Base-by-base conservation (phyloP, 169 alveolate genomes). In the Cryptosporidium canis region DNA sequence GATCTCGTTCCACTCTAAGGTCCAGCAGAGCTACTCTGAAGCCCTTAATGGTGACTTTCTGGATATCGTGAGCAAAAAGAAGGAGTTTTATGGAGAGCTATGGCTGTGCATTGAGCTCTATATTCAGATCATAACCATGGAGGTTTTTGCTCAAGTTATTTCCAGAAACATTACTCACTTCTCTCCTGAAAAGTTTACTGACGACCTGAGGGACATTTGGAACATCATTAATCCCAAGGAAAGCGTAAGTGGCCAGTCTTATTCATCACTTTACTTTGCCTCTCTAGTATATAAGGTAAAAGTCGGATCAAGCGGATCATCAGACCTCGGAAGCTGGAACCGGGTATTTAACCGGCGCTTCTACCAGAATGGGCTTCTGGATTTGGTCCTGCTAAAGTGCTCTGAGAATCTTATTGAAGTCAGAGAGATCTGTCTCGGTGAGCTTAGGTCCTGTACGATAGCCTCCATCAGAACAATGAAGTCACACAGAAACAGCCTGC, bases 341-440 rank as follows among this genome's bases (percentile, higher is more conserved):
- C 0, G 45, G 47, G 18, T 1, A 21, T 61, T 77, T 53, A 77
- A 77, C 47, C n/a, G 9, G 18, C 9, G 27, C 61, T 43, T 31
- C 29, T 77, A n/a, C 35, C 41, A 21, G 4, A 41, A 4, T 58
- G 87, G 87, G 3, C 2, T 77, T 14, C 11, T 58, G 11, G 58
- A 77, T 63, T 16, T 18, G 27, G 21, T 77, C 27, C 44, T 77
- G 9, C 45, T 56, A 21, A 61, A 39, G 24, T 24, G 65, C 31
- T 27, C 87, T 35, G 47, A 41, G 27, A 33, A 18, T 58, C 55
- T 77, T 8, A 41, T 61, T 39, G 87, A 77, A 45, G 1, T 77
- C 31, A 53, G 87, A n/a, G 87, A 55, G 24, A 44, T 77, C 61
- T 58, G 87, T 58, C 72, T 77, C 24, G 72, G 72, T 12, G 87